Conservation (phyloP, 306 rosid species). For the Sphenostylis stenocarpa region DNA sequence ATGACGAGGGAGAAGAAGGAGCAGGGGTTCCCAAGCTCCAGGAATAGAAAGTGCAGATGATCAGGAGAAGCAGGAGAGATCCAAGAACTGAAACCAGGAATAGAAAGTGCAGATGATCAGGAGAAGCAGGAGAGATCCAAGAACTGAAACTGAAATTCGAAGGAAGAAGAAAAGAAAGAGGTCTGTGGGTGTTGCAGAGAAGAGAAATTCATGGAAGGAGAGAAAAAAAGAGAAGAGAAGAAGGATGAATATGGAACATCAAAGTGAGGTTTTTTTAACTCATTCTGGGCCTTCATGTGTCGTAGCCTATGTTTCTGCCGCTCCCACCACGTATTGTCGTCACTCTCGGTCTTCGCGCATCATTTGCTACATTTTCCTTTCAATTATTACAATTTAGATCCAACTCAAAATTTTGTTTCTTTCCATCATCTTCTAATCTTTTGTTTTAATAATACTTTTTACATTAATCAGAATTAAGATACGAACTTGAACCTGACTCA, state of each 20-base stretch:
- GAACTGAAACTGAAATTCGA: constrained; percentile 7
- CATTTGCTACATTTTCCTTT: neutral
- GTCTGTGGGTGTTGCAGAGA: neutral
- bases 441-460: no score
- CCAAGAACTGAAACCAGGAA: neutral
- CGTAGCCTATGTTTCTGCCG: constrained; percentile 49
- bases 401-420: no score
- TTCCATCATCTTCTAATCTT: no score
- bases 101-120: constrained; percentile 22
- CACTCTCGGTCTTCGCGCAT: constrained; percentile 11
- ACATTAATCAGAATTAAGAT: no score
- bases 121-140: constrained; percentile 3
- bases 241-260: neutral
- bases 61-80: constrained; percentile 18
- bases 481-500: no score
- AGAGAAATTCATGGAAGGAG: neutral
- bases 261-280: constrained; percentile 20
- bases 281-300: constrained; percentile 19
- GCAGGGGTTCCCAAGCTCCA: constrained; percentile 39
- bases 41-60: constrained; percentile 6
- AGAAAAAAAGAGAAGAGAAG: neutral
- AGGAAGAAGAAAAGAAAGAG: neutral
- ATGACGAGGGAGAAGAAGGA: constrained; percentile 3
- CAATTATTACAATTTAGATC: no score
- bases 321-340: constrained; percentile 63